Evolutionary conservation across 352 stramenopile species (phyloP).

Genomic region (Halophytophthora polymorphica): DNA sequence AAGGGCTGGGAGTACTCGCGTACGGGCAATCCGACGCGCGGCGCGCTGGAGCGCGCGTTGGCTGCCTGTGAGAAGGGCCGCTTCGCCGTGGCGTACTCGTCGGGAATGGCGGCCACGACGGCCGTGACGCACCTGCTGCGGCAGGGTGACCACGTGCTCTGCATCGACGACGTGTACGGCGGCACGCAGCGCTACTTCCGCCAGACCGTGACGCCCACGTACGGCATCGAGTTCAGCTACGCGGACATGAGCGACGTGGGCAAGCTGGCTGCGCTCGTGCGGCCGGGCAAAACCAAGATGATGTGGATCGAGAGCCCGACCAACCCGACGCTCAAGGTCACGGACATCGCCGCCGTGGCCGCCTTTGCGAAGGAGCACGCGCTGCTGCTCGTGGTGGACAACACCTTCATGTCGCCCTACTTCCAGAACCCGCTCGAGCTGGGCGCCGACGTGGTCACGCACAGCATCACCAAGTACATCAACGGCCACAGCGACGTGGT

Average conservation of each 20-base stretch:
- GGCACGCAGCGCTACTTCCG: conserved; percentile 94
- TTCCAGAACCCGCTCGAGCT: conserved; percentile 91
- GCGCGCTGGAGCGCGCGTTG: conserved; percentile 92
- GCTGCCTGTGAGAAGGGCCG: conserved; percentile 91
- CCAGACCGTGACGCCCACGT: conserved; percentile 87
- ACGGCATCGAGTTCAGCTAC: conserved; percentile 93
- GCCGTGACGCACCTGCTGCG: conserved; percentile 86
- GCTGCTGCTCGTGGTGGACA: conserved; percentile 91
- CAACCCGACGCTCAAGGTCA: conserved; percentile 95
- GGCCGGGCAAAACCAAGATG: conserved; percentile 89
- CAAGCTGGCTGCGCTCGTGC: conserved; percentile 78
- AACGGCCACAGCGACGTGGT: conserved; percentile 94
- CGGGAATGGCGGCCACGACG: conserved; percentile 89
- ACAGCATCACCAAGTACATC: conserved; percentile 97
- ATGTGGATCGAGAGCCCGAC: conserved; percentile 93
- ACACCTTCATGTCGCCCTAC: conserved; percentile 94
- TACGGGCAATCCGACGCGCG: conserved; percentile 94
- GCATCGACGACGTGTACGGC: conserved; percentile 95
- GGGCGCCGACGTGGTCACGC: conserved; percentile 91
- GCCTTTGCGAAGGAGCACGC: conserved; percentile 87
- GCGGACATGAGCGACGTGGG: conserved; percentile 90
- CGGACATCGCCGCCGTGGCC: conserved; percentile 90
- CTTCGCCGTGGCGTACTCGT: conserved; percentile 87
- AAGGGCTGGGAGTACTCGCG: conserved; percentile 96
- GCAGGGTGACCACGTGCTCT: conserved; percentile 93